Evolutionary conservation across 2,329 filamentous ascomycete species (phyloP).

Genomic region (Phyllachora maydis): DNA sequence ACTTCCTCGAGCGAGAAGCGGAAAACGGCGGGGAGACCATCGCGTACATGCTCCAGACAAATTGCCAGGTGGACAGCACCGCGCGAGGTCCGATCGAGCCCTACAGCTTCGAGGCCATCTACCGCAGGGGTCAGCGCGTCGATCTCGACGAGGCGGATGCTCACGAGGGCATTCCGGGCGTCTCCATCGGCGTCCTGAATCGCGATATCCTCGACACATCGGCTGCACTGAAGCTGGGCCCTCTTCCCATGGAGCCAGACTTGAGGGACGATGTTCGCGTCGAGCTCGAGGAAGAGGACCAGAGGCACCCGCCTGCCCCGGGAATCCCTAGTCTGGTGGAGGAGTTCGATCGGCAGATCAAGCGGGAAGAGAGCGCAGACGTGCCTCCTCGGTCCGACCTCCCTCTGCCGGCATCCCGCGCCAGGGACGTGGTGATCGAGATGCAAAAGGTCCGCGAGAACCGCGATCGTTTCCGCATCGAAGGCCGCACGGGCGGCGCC

Average conservation of each 20-base stretch:
- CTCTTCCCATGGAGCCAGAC: constrained; percentile 64
- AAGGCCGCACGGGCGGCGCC: constrained; percentile 63
- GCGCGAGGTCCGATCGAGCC: constrained; percentile 42
- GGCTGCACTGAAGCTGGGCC: constrained; percentile 51
- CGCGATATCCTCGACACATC: constrained; percentile 35
- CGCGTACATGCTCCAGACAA: constrained; percentile 45
- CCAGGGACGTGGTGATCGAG: constrained; percentile 81
- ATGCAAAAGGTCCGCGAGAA: constrained; percentile 88
- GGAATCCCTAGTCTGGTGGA: constrained; percentile 62
- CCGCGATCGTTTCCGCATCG: constrained; percentile 76
- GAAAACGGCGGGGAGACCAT: constrained; percentile 65
- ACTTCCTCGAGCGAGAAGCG: constrained; percentile 74
- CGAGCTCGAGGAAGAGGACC: constrained; percentile 71
- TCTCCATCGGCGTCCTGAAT: constrained; percentile 39
- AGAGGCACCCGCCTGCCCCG: constrained; percentile 46
- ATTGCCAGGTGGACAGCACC: constrained; percentile 36
- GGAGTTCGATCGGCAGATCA: constrained; percentile 72
- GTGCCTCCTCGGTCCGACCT: constrained; percentile 59
- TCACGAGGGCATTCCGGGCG: constrained; percentile 42
- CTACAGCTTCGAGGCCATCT: constrained; percentile 39
- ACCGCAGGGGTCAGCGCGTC: constrained; percentile 32
- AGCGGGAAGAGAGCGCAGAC: constrained; percentile 76
- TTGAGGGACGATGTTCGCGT: constrained; percentile 70
- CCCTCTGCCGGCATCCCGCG: constrained; percentile 71
- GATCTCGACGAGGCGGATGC: constrained; percentile 43